Evolutionary conservation across 441 rosid genomes (phyloP).

Genomic region (Jatropha multifida): DNA sequence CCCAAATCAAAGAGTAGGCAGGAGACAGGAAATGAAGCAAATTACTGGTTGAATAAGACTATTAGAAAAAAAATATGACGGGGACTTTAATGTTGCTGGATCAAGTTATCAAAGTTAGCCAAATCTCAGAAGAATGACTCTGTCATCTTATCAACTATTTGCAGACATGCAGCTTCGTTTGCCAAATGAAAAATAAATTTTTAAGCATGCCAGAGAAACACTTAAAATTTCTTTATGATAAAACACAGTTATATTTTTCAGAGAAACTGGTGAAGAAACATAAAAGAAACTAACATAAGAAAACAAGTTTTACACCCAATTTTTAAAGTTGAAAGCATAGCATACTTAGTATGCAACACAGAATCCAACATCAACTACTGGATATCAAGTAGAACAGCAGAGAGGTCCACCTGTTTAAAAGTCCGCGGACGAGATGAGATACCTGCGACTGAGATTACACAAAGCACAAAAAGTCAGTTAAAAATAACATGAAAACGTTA

Average conservation of each 20-base stretch:
- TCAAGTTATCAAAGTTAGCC: not conserved
- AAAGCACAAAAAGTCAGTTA: constrained; percentile 7
- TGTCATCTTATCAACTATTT: not conserved
- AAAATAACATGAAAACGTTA: not conserved
- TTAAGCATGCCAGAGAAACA: not conserved
- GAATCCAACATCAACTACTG: not conserved
- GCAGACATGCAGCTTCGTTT: not conserved
- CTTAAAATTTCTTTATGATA: too few relatives aligned
- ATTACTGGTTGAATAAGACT: not conserved
- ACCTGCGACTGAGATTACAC: constrained; percentile 59
- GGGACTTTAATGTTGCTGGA: not conserved
- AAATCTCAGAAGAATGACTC: not conserved
- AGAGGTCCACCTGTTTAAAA: constrained; percentile 51
- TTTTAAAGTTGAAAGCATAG: not conserved
- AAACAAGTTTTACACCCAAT: not conserved
- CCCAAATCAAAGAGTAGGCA: not conserved
- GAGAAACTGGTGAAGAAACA: not conserved
- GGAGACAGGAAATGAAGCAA: not conserved
- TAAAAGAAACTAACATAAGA: not conserved
- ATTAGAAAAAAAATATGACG: not conserved
- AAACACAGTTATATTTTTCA: not conserved
- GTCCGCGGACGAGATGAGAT: constrained; percentile 65
- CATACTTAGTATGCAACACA: not conserved
- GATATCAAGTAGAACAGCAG: not conserved
- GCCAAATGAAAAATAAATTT: not conserved